phyloP scores from a whole-genome alignment of 2,329 filamentous ascomycete genomes.

The Aspergillus carbonarius region DNA sequence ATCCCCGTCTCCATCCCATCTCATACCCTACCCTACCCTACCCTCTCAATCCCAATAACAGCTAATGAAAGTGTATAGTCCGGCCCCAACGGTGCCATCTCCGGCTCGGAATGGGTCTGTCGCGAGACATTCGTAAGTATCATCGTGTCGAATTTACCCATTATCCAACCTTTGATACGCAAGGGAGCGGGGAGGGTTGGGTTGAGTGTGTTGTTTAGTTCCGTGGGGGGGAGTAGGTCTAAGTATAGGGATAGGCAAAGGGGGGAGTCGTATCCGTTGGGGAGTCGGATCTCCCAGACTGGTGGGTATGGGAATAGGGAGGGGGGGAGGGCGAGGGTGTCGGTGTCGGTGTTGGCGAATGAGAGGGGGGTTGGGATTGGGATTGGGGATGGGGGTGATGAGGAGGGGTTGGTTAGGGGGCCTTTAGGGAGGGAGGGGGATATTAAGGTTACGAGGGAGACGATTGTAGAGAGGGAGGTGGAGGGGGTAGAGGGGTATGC shows the following conservation, averaged over 20 bases:
- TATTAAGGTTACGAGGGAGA: conserved; percentile 29
- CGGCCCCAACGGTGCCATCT: conserved; percentile 34
- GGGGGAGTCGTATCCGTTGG: conserved; percentile 20
- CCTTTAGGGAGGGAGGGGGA: conserved; percentile 13
- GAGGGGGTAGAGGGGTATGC: neutral
- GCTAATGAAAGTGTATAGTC: conserved; percentile 16
- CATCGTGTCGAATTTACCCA: conserved; percentile 42
- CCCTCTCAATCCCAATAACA: neutral
- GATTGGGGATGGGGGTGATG: conserved; percentile 30
- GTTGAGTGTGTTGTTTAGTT: conserved; percentile 28
- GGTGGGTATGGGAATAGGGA: neutral
- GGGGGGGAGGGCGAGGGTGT: no score
- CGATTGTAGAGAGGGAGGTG: conserved; percentile 6
- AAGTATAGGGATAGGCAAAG: no score
- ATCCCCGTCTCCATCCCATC: no score
- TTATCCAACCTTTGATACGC: conserved; percentile 37
- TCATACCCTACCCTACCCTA: neutral
- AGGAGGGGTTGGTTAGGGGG: conserved; percentile 22
- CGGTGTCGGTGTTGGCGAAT: conserved; percentile 13
- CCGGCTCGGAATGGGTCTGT: conserved; percentile 43
- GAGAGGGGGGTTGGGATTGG: neutral
- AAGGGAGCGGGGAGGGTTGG: conserved; percentile 24
- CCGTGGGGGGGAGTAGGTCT: conserved; percentile 13
- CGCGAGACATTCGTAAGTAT: conserved; percentile 46
- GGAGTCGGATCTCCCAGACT: no score